A percentile compares a stretch with the other conserved stretches of the same genome.
phyloP scores from a whole-genome alignment of 2,329 filamentous ascomycete species.

The Rugonectria rugulosa region DNA sequence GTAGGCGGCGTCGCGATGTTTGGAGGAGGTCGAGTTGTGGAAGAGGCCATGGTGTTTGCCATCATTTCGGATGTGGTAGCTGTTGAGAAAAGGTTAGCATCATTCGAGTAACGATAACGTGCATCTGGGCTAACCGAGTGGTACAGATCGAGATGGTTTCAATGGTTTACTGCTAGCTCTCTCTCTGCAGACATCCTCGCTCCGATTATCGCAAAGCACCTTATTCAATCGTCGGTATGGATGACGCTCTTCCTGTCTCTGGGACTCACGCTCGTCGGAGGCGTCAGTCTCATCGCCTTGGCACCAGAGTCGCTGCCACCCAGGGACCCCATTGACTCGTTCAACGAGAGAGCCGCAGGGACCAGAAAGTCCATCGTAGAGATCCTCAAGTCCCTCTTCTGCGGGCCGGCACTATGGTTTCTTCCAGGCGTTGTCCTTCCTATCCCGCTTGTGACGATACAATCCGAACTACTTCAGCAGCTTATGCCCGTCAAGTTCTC shows the following conservation, averaged over 20 bases:
- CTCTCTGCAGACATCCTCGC: conserved; percentile 32
- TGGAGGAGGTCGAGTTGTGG: conserved; percentile 37
- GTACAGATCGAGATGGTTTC: conserved; percentile 35
- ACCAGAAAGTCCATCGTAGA: neutral
- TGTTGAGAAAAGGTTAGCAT: conserved; percentile 23
- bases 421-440: conserved; percentile 34
- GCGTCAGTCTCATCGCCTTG: conserved; percentile 23
- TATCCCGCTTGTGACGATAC: conserved; percentile 31
- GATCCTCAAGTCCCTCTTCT: conserved; percentile 26
- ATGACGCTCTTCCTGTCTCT: conserved; percentile 31
- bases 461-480: conserved; percentile 33
- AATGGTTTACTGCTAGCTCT: conserved; percentile 34
- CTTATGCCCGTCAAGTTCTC: conserved; percentile 39
- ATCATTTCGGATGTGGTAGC: conserved; percentile 33
- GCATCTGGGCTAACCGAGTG: neutral
- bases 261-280: conserved; percentile 25
- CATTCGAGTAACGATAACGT: neutral
- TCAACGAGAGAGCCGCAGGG: neutral
- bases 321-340: neutral
- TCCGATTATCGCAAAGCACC: conserved; percentile 25
- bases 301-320: conserved; percentile 34
- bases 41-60: conserved; percentile 40
- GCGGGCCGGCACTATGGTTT: conserved; percentile 30
- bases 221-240: conserved; percentile 31
- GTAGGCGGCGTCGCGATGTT: conserved; percentile 31